Percentiles rank a stretch among this genome's conserved stretches.
Conservation (phyloP, 2,329 filamentous ascomycete species). For the Chrysoporthe puriensis region DNA sequence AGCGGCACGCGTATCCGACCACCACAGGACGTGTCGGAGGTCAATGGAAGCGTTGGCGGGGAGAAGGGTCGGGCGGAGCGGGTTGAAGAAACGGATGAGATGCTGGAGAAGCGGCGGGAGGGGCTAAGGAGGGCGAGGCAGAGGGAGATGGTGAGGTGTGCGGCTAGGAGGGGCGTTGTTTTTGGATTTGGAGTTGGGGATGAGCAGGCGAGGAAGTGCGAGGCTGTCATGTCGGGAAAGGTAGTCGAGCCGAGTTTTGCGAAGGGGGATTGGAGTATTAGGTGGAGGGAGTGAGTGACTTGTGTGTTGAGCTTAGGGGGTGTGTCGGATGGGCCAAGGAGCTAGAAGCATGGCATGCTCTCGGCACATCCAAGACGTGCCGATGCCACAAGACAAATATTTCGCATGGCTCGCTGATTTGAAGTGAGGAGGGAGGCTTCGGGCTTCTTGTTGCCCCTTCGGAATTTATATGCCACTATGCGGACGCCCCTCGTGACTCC, state of each 20-base stretch:
- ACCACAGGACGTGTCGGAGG: slow-evolving; percentile 47
- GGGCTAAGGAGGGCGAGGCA: slow-evolving; percentile 50
- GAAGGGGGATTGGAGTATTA: slow-evolving; percentile 62
- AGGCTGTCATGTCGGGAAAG: slow-evolving; percentile 61
- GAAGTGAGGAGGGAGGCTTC: background rate
- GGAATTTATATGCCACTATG: background rate
- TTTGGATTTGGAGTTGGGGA: slow-evolving; percentile 50
- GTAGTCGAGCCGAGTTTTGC: slow-evolving; percentile 64
- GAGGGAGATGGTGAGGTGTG: slow-evolving; percentile 64
- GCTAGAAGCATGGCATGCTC: background rate
- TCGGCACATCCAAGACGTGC: background rate
- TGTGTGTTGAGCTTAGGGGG: too few species aligned
- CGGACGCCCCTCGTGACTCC: background rate
- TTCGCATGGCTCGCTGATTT: background rate
- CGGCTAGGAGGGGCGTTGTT: slow-evolving; percentile 62
- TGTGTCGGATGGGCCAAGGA: too few species aligned
- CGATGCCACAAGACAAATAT: background rate
- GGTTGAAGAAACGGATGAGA: slow-evolving; percentile 55
- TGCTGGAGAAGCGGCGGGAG: slow-evolving; percentile 51
- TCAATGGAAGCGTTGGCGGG: slow-evolving; percentile 60
- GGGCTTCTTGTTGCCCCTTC: background rate
- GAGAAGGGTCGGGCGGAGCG: slow-evolving; percentile 59
- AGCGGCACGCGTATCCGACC: slow-evolving; percentile 43
- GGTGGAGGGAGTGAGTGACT: slow-evolving; percentile 58
- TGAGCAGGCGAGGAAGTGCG: slow-evolving; percentile 49